Base-by-base conservation (phyloP, 2,329 filamentous ascomycete genomes). In the Fusarium verrucosum region DNA sequence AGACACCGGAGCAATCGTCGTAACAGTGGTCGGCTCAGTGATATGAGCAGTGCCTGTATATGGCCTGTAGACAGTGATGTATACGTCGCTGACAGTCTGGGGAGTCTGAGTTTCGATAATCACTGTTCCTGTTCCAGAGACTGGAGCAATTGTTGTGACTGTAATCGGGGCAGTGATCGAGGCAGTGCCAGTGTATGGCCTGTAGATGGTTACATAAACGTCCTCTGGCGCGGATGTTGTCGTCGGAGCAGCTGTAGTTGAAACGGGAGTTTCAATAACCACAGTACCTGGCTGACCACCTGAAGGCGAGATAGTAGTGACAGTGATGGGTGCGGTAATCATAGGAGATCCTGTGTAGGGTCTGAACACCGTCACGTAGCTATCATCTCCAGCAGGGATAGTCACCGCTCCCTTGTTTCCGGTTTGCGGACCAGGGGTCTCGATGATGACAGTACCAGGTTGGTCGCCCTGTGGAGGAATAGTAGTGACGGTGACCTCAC, bases 291-390 rank as follows among this genome's bases (percentile, higher is more conserved):
- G 62, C 16, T 66, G 42, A 3, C 56, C 58, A 13, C 41, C 41
- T 17, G 47, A 46, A 0, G 58, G 43, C 11, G 40, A 23, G 4
- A 54, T 66, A 0, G 62, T 66, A 1, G 62, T 65, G 16, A 65
- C 22, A 7, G 62, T 63, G 14, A 63, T 22, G 2, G 62, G 62
- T 7, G 47, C 57, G 7, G 51, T 54, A 10, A 66, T 58, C 17
- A 30, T 17, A n/a, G 36, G 62, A 7, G 51, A 36, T 13, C 62
- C 62, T n/a, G 62, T 63, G 28, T 66, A 44, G 16, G 62, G 62
- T 30, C 62, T 58, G 32, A 54, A 66, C 7, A 66, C 37, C 1
- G 62, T 66, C n/a, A 66, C 47, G 14, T 66, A 66, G 4, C 53
- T 26, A 26, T 49, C 46, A 8, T 64, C 59, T 5, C 46, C 60